These are phyloP conservation scores for Cladosporium austrohemisphaericum DNA, from an alignment of 2,329 filamentous ascomycete genomes.

Conservation along the genomic window DNA sequence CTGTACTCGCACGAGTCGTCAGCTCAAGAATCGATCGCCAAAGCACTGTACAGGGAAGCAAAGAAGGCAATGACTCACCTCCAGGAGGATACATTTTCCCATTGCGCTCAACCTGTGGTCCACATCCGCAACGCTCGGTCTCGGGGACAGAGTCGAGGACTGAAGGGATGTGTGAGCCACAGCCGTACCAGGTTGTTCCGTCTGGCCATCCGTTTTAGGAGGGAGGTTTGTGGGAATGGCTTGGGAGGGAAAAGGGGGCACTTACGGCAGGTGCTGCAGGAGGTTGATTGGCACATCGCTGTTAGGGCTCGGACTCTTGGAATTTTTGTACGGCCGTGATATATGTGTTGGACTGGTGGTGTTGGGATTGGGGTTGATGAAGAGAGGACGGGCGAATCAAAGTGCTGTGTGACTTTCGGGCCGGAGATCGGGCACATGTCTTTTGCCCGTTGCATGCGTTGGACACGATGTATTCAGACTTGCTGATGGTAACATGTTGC, in stretches of 20 bases:
- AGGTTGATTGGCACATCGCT: conserved; percentile 62
- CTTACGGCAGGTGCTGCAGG: conserved; percentile 60
- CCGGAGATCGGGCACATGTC: too few species aligned
- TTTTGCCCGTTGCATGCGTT: too few species aligned
- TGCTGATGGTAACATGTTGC: too few species aligned
- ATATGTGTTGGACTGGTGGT: too few species aligned
- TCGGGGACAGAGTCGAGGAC: conserved; percentile 58
- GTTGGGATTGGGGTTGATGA: too few species aligned
- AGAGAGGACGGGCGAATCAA: too few species aligned
- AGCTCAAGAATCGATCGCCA: background rate
- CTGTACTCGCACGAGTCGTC: background rate
- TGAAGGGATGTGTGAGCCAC: conserved; percentile 52
- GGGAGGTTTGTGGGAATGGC: background rate
- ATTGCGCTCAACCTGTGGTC: conserved; percentile 55
- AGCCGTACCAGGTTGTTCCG: conserved; percentile 35
- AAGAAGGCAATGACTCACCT: conserved; percentile 1
- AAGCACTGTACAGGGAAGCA: background rate
- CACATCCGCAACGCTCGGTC: conserved; percentile 58
- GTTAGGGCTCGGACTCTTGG: too few species aligned
- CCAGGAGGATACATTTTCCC: conserved; percentile 56
- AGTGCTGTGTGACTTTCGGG: too few species aligned
- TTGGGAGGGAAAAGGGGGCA: conserved; percentile 28
- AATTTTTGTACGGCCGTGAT: too few species aligned
- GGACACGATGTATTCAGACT: too few species aligned
- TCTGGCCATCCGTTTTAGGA: conserved; percentile 25